Base-by-base conservation (phyloP, 371 early-diverging fungal species). In the Rhizopus delemar region DNA sequence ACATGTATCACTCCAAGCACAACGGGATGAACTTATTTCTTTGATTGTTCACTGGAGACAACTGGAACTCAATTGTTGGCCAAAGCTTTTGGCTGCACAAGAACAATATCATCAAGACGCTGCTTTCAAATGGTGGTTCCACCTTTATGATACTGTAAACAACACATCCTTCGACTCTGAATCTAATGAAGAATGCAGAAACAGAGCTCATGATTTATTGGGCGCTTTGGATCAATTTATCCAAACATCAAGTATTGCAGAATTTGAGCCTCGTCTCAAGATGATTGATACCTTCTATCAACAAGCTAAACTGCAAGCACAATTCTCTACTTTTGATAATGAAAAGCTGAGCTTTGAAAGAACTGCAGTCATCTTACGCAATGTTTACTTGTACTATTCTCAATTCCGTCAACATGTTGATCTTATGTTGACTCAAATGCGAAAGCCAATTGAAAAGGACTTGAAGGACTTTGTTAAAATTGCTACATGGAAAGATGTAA, bases 401-500 rank as follows among this genome's bases (percentile, higher is more conserved):
- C 93, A 93, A 69, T 97, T 92, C 69, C 57, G 69, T 16, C 69
- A 75, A 5, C 73, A 69, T 33, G 82, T 91, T 8, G 71, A 82
- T 6, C 70, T 71, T 8, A 80, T 81, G 32, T 61, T 94, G 31
- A 73, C 76, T 8, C 70, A 77, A 28, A 61, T 81, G 15, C 85
- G 89, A 57, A 83, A 88, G 59, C 90, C 95, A 4, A 90, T 97
- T 41, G 85, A 87, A 48, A 92, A 90, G 62, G 95, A 98, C 36
- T 82, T 98, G 63, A 86, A 89, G 58, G 93, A 94, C 54, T 94
- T 89, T 66, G 96, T 97, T 49, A 91, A 92, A 74, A 90, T 98
- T 59, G 96, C 97, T 11, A 90, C 84, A 46, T 98, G 97, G 96
- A 94, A 95, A 74, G 99, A 98, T 73, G 90, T 95, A 41, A 98